Base-by-base conservation (phyloP, 139 green algal species). In the Diplosphaera chodatii region DNA sequence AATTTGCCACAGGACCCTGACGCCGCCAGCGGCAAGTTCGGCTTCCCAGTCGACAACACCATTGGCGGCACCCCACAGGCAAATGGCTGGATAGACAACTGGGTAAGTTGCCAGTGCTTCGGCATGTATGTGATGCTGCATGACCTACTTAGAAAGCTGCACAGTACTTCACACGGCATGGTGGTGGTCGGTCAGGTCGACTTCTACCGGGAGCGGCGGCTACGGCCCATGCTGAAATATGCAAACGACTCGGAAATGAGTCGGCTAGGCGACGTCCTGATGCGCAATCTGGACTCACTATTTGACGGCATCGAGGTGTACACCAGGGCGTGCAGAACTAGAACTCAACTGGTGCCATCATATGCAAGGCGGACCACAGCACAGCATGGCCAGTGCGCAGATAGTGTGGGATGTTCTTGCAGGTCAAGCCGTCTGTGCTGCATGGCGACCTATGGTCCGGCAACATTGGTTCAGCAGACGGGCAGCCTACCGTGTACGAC, bases 391-490 rank as follows among this genome's bases (percentile, higher is more conserved):
- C n/a, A n/a, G n/a, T n/a, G n/a, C n/a, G n/a, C n/a, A n/a, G n/a
- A n/a, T n/a, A n/a, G n/a, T n/a, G n/a, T n/a, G n/a, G n/a, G n/a
- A n/a, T n/a, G n/a, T n/a, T n/a, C n/a, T n/a, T 75, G 32, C 59
- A 85, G 78, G 82, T 97, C 33, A 82, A 78, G 64, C 91, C 92
- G 25, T 85, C 77, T 31, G 85, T 97, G 18, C 82, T 99, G 55
- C 95, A 99, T 72, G 95, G 87, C 4, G 95, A 99, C 79, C 80
- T 99, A 13, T 99, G 95, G 95, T 93, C 83, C 70, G 95, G 95
- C 64, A 98, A 99, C 80, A 94, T 98, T 34, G 86, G 81, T 1
- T 79, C 76, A 0, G 84, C 88, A 1, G 84, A 91, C 13, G 89
- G 89, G 0, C 32, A 82, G 56, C 88, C 92, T 0, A 41, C 79